A percentile compares a stretch with the other conserved stretches of the same genome.
Conservation (phyloP, 164 flowering plant species). For the Liquidambar formosana region DNA sequence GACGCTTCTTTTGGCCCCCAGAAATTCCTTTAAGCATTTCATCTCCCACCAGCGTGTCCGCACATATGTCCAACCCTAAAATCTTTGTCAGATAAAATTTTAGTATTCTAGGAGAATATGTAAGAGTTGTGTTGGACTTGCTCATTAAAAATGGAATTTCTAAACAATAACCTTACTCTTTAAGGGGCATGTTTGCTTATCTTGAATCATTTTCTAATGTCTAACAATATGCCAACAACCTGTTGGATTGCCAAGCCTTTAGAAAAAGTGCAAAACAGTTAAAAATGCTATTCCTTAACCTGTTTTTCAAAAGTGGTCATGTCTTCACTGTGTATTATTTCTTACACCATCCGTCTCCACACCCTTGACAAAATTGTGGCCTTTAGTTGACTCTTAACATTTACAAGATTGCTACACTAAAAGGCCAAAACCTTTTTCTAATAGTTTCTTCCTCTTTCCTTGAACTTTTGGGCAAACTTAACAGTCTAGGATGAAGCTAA, state of each 20-base stretch:
- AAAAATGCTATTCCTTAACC: background rate
- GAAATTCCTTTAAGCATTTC: constrained; percentile 96
- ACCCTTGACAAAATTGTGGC: background rate
- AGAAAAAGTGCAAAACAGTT: too few relatives aligned
- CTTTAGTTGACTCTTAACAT: background rate
- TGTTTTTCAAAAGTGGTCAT: background rate
- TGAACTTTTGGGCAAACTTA: background rate
- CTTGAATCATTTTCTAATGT: background rate
- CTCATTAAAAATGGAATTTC: background rate
- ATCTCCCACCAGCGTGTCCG: constrained; percentile 92
- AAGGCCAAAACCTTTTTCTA: too few relatives aligned
- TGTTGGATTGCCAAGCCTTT: background rate
- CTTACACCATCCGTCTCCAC: background rate
- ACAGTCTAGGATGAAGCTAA: background rate
- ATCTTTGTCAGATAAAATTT: constrained; percentile 62
- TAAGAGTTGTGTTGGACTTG: background rate
- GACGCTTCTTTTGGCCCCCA: constrained; percentile 97
- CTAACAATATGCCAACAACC: too few relatives aligned
- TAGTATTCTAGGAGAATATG: constrained; percentile 25
- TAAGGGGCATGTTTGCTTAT: background rate
- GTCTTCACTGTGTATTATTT: background rate
- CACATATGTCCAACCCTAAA: constrained; percentile 90
- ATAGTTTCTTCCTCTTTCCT: too few relatives aligned
- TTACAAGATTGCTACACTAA: background rate
- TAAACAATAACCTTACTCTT: background rate